phyloP scores from a whole-genome alignment of 176 grass and related monocot genomes.

The Olyra latifolia region DNA sequence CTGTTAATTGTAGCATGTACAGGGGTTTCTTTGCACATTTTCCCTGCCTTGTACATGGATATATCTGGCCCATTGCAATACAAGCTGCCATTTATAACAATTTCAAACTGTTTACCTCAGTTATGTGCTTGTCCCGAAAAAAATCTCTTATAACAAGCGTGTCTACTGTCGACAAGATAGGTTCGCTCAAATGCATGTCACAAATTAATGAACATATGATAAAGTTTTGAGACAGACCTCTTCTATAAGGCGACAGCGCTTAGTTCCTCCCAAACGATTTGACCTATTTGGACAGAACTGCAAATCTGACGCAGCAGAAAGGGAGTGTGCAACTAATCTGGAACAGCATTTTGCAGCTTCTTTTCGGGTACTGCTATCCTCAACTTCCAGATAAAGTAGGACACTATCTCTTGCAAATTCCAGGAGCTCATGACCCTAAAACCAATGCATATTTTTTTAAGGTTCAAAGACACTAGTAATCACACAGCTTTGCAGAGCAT shows the following conservation, averaged over 20 bases:
- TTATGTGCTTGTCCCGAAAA: background rate
- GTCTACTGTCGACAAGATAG: background rate
- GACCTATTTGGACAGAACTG: slow-evolving; percentile 78
- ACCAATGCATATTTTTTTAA: slow-evolving; percentile 41
- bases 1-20: no score
- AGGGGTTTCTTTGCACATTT: no score
- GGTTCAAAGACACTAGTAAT: background rate
- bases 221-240: slow-evolving; percentile 57
- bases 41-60: no score
- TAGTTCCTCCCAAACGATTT: slow-evolving; percentile 82
- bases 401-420: slow-evolving; percentile 89
- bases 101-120: background rate
- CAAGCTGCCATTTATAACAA: no score
- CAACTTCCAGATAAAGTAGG: slow-evolving; percentile 89
- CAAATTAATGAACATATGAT: background rate
- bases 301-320: slow-evolving; percentile 58
- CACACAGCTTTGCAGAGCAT: slow-evolving; percentile 16
- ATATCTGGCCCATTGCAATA: no score
- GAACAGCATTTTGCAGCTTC: slow-evolving; percentile 89
- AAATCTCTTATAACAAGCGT: background rate
- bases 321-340: slow-evolving; percentile 83
- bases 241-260: slow-evolving; percentile 75
- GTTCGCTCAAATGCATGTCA: background rate
- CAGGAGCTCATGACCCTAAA: slow-evolving; percentile 96
- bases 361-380: slow-evolving; percentile 86